These are phyloP conservation scores for Mucor piriformis DNA, from an alignment of 371 early-diverging fungal species.

Conservation along the genomic window DNA sequence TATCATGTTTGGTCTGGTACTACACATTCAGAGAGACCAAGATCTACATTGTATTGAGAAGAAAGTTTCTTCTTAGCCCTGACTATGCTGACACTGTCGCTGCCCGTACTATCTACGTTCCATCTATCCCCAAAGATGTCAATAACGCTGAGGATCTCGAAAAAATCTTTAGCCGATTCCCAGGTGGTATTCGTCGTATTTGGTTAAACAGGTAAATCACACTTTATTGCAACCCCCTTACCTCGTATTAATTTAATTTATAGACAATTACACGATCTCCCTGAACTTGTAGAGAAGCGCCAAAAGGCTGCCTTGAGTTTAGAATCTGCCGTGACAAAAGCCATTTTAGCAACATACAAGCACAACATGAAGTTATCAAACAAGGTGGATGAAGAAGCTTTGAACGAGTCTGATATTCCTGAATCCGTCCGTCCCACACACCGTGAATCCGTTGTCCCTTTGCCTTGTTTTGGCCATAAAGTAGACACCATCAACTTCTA, in stretches of 20 bases:
- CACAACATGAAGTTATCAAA: slow-evolving; percentile 31
- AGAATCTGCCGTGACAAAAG: slow-evolving; percentile 55
- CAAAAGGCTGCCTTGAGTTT: slow-evolving; percentile 52
- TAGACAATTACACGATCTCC: slow-evolving; percentile 55
- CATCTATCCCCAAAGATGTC: slow-evolving; percentile 56
- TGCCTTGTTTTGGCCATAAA: slow-evolving; percentile 61
- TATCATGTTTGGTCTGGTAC: slow-evolving; percentile 50
- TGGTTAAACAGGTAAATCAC: slow-evolving; percentile 65
- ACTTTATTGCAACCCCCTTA: background rate
- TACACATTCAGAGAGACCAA: slow-evolving; percentile 66
- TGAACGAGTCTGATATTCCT: slow-evolving; percentile 31
- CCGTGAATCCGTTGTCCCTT: slow-evolving; percentile 50
- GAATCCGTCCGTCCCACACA: slow-evolving; percentile 64
- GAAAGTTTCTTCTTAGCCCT: slow-evolving; percentile 61
- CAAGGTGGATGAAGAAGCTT: slow-evolving; percentile 13
- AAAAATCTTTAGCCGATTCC: slow-evolving; percentile 66
- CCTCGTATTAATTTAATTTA: background rate
- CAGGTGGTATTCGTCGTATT: slow-evolving; percentile 74
- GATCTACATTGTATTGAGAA: slow-evolving; percentile 69
- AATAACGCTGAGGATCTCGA: slow-evolving; percentile 50
- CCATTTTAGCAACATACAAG: slow-evolving; percentile 53
- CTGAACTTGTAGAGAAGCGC: slow-evolving; percentile 61
- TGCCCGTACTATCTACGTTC: slow-evolving; percentile 69
- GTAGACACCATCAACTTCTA: slow-evolving; percentile 71
- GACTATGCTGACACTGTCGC: slow-evolving; percentile 62